Conservation (phyloP, 2,329 filamentous ascomycete genomes). For the Fusarium acutatum region DNA sequence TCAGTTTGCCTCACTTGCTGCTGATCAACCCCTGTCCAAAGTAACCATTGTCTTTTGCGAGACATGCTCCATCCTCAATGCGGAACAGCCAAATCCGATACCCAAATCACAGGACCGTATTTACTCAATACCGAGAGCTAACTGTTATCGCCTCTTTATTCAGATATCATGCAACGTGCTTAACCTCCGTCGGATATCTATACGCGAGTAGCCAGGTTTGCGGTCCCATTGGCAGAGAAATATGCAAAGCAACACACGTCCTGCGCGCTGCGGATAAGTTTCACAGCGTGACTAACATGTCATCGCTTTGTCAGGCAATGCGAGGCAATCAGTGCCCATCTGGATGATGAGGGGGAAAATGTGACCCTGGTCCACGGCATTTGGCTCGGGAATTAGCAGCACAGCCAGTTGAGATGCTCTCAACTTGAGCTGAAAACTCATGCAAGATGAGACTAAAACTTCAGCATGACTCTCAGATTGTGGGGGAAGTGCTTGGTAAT, state of each 20-base stretch:
- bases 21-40: not conserved
- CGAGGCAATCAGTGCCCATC: not conserved
- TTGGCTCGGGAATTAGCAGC: not conserved
- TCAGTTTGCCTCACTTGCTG: not conserved
- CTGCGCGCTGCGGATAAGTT: not conserved
- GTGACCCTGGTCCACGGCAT: not conserved
- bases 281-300: not conserved
- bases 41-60: not conserved
- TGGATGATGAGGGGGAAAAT: not conserved
- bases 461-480: not conserved
- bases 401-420: not conserved
- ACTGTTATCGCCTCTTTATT: not conserved
- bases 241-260: not conserved
- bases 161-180: not conserved
- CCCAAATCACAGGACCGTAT: fast-evolving
- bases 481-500: not conserved
- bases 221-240: not conserved
- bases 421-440: not conserved
- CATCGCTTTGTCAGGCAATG: not conserved
- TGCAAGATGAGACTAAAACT: not conserved
- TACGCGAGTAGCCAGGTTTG: not conserved
- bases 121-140: not conserved
- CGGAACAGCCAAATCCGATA: not conserved
- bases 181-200: too few species aligned
- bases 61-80: not conserved